Evolutionary conservation across 2,329 filamentous ascomycete species (phyloP).

Genomic region (Apiospora aurea): DNA sequence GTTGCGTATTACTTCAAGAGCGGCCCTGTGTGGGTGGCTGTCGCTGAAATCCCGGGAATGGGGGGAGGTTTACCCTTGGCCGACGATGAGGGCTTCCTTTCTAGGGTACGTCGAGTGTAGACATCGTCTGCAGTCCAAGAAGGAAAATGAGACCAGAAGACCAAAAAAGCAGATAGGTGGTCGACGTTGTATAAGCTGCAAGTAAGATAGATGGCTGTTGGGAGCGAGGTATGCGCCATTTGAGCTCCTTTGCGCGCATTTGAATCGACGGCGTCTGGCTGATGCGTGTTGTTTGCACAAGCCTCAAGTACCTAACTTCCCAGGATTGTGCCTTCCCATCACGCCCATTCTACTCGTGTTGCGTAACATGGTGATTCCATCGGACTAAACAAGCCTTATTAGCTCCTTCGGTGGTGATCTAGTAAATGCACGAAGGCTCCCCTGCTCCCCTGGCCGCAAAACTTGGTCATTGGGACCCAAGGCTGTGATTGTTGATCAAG

Average conservation of each 20-base stretch:
- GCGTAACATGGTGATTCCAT: not conserved
- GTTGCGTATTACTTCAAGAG: conserved; percentile 42
- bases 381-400: not conserved
- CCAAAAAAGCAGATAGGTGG: conserved; percentile 34
- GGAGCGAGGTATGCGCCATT: not conserved
- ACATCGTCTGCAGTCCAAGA: conserved; percentile 52
- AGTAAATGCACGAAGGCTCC: not conserved
- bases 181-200: conserved; percentile 35
- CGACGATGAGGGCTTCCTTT: conserved; percentile 50
- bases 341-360: not conserved
- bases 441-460: not conserved
- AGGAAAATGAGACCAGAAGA: conserved; percentile 39
- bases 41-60: conserved; percentile 32
- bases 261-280: not conserved
- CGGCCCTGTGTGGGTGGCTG: conserved; percentile 39
- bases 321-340: not conserved
- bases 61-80: conserved; percentile 43
- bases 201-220: not conserved
- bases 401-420: not conserved
- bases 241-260: not conserved
- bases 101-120: conserved; percentile 53
- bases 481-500: not conserved
- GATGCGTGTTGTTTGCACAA: not conserved
- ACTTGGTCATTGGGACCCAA: not conserved
- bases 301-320: too few species aligned